phyloP scores from a whole-genome alignment of 2,329 filamentous ascomycete genomes.

The Peltaster fructicola region DNA sequence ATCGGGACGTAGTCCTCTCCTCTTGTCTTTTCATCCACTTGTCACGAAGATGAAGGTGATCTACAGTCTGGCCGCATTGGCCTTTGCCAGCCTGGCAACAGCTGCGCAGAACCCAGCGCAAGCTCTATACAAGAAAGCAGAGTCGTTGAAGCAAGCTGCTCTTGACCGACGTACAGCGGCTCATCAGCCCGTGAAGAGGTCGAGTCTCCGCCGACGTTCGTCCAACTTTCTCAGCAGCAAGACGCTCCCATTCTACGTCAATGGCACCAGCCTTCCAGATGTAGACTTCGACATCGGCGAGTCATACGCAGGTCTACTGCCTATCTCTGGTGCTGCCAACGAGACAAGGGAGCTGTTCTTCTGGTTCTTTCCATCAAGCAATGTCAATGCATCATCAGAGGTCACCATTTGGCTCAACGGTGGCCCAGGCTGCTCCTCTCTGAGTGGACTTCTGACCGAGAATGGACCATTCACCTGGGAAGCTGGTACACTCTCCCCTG shows the following conservation, averaged over 20 bases:
- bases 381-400: conserved; percentile 29
- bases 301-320: conserved; percentile 30
- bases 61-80: too few species aligned
- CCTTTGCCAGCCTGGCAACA: too few species aligned
- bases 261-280: conserved; percentile 16
- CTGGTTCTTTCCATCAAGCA: conserved; percentile 38
- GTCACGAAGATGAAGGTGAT: too few species aligned
- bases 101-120: too few species aligned
- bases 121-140: too few species aligned
- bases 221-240: conserved; percentile 4
- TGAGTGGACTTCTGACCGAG: conserved; percentile 8
- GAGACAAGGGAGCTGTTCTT: conserved; percentile 33
- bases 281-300: conserved; percentile 29
- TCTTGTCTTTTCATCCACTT: too few species aligned
- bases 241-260: conserved; percentile 10
- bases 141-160: too few species aligned
- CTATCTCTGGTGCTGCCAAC: conserved; percentile 32
- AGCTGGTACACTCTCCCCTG: conserved; percentile 21
- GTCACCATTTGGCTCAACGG: conserved; percentile 30
- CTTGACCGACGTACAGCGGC: too few species aligned
- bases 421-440: conserved; percentile 9
- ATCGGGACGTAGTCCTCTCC: too few species aligned
- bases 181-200: conserved; percentile 2
- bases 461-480: conserved; percentile 24
- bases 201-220: conserved; percentile 2